A percentile compares a stretch with the other conserved stretches of the same genome.
These are phyloP conservation scores for Diaporthe helianthi DNA, from an alignment of 2,329 filamentous ascomycete genomes.

Conservation along the genomic window DNA sequence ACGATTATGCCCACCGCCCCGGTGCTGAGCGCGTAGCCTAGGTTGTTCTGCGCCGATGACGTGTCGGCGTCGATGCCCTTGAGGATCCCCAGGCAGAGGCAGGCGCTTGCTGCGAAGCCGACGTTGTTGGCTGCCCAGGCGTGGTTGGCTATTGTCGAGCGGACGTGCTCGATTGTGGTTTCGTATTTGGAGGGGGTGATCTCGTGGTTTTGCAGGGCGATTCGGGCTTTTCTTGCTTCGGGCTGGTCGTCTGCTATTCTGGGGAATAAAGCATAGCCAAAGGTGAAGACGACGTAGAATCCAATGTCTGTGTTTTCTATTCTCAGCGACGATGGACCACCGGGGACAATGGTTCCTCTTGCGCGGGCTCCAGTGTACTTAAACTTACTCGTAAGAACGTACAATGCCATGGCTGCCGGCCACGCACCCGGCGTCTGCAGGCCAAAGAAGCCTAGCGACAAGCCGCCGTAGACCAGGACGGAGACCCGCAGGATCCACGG, in stretches of 20 bases:
- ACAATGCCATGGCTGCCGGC: slow-evolving; percentile 9
- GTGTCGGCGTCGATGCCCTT: slow-evolving; percentile 3
- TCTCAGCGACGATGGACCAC: too few species aligned
- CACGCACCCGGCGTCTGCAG: slow-evolving; percentile 5
- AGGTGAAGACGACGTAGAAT: slow-evolving; percentile 1
- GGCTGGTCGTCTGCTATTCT: slow-evolving; percentile 10
- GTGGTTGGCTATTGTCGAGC: slow-evolving; percentile 9
- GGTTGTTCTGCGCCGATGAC: not conserved
- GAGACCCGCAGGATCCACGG: slow-evolving; percentile 7
- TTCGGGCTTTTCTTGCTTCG: not conserved
- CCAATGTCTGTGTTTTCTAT: not conserved
- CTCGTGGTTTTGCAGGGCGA: not conserved
- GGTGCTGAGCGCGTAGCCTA: slow-evolving; percentile 1
- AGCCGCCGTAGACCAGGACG: not conserved
- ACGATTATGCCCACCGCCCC: not conserved
- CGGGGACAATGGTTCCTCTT: too few species aligned
- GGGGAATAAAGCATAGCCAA: not conserved
- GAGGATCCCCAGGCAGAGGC: not conserved
- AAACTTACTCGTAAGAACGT: slow-evolving; percentile 1
- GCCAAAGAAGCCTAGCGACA: slow-evolving; percentile 1
- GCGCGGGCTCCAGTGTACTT: not conserved
- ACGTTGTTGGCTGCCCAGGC: slow-evolving; percentile 21
- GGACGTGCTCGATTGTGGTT: not conserved
- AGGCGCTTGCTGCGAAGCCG: slow-evolving; percentile 6
- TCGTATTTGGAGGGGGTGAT: not conserved